Percentiles rank a stretch among this genome's conserved stretches.
Conservation (phyloP, 2,329 filamentous ascomycete species). For the Ceratocystis cubensis region DNA sequence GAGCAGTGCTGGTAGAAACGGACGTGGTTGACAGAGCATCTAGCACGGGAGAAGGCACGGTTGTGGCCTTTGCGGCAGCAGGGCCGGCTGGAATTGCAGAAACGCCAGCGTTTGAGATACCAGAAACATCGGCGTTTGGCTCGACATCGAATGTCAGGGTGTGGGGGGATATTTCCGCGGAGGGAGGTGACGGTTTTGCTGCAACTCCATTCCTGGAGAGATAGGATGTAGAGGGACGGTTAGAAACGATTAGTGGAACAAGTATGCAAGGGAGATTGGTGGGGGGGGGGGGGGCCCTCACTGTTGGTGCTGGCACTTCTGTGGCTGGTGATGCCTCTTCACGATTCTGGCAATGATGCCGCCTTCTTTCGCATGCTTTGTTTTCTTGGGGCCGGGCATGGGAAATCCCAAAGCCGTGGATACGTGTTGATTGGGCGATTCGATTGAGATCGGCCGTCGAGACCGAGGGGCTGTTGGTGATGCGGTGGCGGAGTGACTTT, state of each 20-base stretch:
- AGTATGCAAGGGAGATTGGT: not conserved
- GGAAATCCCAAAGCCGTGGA: slow-evolving; percentile 15
- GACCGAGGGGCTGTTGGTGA: not conserved
- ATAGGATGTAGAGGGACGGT: not conserved
- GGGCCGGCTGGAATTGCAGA: slow-evolving; percentile 1
- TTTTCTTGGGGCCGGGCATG: slow-evolving; percentile 34
- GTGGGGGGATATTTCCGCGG: slow-evolving; percentile 9
- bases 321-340: slow-evolving; percentile 33
- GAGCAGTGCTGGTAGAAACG: slow-evolving; percentile 37
- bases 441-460: not conserved
- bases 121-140: not conserved
- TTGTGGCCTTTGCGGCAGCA: slow-evolving; percentile 23
- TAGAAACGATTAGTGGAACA: not conserved
- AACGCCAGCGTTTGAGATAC: not conserved
- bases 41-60: slow-evolving; percentile 34
- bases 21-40: slow-evolving; percentile 38
- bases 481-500: not conserved
- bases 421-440: not conserved
- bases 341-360: slow-evolving; percentile 39
- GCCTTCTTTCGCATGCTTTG: slow-evolving; percentile 44
- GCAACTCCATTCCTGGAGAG: slow-evolving; percentile 29
- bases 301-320: not conserved
- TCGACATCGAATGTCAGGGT: not conserved
- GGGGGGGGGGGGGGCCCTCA: not conserved
- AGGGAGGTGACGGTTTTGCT: slow-evolving; percentile 28